A percentile compares a stretch with the other conserved stretches of the same genome.
phyloP scores from a whole-genome alignment of 495 filamentous ascomycete genomes.

The Daldinia loculata region DNA sequence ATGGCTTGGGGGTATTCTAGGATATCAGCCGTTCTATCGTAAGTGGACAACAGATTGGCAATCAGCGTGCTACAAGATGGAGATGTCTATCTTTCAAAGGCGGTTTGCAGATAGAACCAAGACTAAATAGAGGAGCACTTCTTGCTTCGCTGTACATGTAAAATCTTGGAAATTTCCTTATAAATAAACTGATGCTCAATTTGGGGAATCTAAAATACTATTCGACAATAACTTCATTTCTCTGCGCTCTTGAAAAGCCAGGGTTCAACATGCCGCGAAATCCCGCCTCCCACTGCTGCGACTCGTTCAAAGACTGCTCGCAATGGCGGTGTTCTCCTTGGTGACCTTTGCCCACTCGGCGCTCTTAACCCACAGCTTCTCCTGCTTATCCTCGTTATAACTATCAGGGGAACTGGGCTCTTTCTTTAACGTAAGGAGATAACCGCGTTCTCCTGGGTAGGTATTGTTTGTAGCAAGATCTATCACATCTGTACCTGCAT shows the following conservation, averaged over 20 bases:
- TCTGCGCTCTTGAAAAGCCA: neutral
- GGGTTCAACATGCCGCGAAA: neutral
- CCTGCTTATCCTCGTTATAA: slow-evolving; percentile 51
- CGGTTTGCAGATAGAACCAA: slow-evolving; percentile 43
- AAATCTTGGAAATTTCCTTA: neutral
- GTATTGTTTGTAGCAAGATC: slow-evolving; percentile 42
- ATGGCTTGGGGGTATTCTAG: slow-evolving; percentile 61
- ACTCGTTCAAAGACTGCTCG: slow-evolving; percentile 9
- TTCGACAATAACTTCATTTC: neutral
- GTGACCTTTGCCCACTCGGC: slow-evolving; percentile 53
- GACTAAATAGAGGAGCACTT: slow-evolving; percentile 10
- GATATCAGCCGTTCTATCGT: slow-evolving; percentile 60
- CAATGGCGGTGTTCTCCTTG: slow-evolving; percentile 33
- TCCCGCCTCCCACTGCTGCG: neutral
- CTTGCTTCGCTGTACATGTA: neutral
- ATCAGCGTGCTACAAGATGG: slow-evolving; percentile 56
- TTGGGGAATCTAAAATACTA: neutral
- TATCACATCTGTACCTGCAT: slow-evolving; percentile 50
- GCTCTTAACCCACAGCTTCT: slow-evolving; percentile 55
- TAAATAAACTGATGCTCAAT: neutral
- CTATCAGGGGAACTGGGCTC: slow-evolving; percentile 53
- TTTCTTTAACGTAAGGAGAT: slow-evolving; percentile 51
- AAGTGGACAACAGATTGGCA: slow-evolving; percentile 65
- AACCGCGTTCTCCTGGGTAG: slow-evolving; percentile 50
- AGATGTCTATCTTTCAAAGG: slow-evolving; percentile 49